Base-by-base conservation (phyloP, 441 rosid genomes). In the Flueggea neowawraea region DNA sequence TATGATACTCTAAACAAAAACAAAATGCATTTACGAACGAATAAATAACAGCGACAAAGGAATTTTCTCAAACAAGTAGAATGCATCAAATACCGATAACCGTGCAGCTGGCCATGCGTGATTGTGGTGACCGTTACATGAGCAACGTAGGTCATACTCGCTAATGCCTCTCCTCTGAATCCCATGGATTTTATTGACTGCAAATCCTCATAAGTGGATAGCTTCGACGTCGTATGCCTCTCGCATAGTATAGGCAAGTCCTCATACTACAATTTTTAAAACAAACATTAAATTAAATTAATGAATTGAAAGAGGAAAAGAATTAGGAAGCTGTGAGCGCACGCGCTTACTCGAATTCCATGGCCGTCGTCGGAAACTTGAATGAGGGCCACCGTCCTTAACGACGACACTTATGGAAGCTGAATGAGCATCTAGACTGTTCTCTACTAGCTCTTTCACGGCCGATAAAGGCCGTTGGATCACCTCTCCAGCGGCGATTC, bases 361-460 rank as follows among this genome's bases (percentile, higher is more conserved):
- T 94, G 99, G 45, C 99, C 99, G 55, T 94, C 97, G 61, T 94
- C 99, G 55, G 97, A 94, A 71, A 94, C 99, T 81, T 89, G 99
- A 55, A 94, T 91, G 63, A 94, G 99, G 89, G 17, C 97, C 99
- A 33, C 99, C 96, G 71, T 94, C 99, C 74, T 91, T 94, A 61
- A 94, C 82, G 64, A 74, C 79, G 68, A 94, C 89, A 72, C 44
- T 84, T 39, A 94, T 69, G 80, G 86, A 84, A 62, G 80, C 80
- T 12, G 99, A 86, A 66, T 66, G 70, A 17, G 99, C 97, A 72
- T 94, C 99, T 49, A 94, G 77, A 71, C 97, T 89, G 57, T 91
- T 91, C 87, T 94, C 99, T 13, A 94, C 87, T 55, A 94, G 87
- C 84, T 94, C 99, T 72, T 94, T 94, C 39, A 94, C 88, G 12